phyloP scores from a whole-genome alignment of 164 flowering plant genomes.

The Protea cynaroides region DNA sequence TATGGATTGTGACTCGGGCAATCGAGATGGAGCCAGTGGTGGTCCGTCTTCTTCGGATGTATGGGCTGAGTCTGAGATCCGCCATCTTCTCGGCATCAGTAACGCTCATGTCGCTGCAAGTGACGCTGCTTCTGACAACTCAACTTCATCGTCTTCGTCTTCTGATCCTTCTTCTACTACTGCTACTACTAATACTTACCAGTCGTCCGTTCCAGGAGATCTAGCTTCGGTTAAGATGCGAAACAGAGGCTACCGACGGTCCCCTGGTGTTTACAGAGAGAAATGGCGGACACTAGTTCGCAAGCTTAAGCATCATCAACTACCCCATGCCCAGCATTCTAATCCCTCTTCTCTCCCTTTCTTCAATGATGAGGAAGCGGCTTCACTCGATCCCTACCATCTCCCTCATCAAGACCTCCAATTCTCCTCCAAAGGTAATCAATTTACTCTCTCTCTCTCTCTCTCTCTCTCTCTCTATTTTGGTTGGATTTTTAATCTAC shows the following conservation, averaged over 20 bases:
- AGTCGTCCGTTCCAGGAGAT: background rate
- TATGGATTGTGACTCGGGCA: background rate
- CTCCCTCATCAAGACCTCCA: background rate
- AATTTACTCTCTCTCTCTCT: too few relatives aligned
- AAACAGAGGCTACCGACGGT: background rate
- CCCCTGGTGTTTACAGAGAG: background rate
- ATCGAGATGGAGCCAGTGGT: background rate
- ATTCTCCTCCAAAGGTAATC: background rate
- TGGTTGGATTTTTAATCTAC: too few relatives aligned
- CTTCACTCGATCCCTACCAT: background rate
- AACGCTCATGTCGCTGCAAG: too few relatives aligned
- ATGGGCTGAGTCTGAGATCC: background rate
- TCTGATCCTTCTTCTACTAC: background rate
- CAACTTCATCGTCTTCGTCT: background rate
- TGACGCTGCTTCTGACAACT: background rate
- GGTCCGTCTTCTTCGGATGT: background rate
- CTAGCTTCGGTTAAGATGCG: background rate
- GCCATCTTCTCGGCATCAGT: background rate
- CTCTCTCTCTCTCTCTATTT: too few relatives aligned
- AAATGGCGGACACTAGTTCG: background rate
- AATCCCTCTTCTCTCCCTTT: background rate
- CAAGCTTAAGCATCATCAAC: background rate
- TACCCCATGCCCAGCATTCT: background rate
- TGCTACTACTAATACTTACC: background rate
- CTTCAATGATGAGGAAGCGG: background rate